phyloP scores from a whole-genome alignment of 345 rosid genomes.

The Eutrema japonicum region DNA sequence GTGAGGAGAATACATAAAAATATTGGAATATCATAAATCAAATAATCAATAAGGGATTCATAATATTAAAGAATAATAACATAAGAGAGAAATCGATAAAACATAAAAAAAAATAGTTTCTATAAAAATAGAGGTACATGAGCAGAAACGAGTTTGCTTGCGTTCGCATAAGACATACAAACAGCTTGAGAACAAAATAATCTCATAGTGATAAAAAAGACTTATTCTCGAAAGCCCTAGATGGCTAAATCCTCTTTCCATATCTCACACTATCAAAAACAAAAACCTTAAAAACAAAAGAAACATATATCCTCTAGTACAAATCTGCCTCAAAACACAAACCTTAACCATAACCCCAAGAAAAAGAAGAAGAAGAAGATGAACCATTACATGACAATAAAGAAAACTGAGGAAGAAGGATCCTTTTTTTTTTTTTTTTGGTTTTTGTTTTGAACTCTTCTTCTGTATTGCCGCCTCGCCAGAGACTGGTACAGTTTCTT shows the following conservation, averaged over 20 bases:
- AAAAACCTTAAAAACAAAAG: conserved; percentile 32
- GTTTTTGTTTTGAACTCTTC: conserved; percentile 37
- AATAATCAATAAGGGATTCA: background rate
- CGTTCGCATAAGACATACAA: conserved; percentile 50
- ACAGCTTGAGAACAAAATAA: conserved; percentile 43
- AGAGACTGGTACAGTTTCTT: conserved; percentile 70
- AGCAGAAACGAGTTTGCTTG: conserved; percentile 41
- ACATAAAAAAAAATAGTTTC: conserved; percentile 30
- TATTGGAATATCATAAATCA: background rate
- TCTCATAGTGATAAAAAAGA: conserved; percentile 37
- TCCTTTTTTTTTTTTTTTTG: conserved; percentile 22
- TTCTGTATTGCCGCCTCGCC: conserved; percentile 72
- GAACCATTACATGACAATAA: conserved; percentile 39
- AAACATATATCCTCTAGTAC: conserved; percentile 37
- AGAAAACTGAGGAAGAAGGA: conserved; percentile 43
- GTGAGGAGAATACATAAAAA: background rate
- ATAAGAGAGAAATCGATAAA: conserved; percentile 22
- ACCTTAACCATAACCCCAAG: conserved; percentile 41
- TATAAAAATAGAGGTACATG: conserved; percentile 43
- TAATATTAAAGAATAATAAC: background rate
- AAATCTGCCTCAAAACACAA: conserved; percentile 48
- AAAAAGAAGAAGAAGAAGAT: conserved; percentile 27
- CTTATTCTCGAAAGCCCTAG: conserved; percentile 48
- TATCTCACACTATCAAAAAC: conserved; percentile 43
- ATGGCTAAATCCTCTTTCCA: conserved; percentile 42